phyloP scores from a whole-genome alignment of 164 flowering plant genomes.

The Nymphaea thermarum region DNA sequence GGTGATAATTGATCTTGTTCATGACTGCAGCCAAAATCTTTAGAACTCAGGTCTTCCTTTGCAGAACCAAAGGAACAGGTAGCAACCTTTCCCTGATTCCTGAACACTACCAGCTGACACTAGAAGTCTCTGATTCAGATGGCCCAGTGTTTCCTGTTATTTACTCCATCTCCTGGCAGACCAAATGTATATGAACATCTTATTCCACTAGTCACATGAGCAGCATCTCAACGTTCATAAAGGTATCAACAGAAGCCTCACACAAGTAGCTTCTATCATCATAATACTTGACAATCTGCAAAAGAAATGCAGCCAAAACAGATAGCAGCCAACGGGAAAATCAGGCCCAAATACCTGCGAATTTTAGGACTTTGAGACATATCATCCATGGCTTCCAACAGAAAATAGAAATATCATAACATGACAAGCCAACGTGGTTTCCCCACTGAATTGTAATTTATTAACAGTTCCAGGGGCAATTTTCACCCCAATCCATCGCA shows the following conservation, averaged over 20 bases:
- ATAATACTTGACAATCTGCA: neutral
- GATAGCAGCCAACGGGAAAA: too few relatives aligned
- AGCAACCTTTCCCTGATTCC: constrained; percentile 60
- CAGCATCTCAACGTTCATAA: constrained; percentile 8
- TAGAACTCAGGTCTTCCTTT: constrained; percentile 30
- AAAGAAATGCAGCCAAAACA: neutral
- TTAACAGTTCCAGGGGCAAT: too few relatives aligned
- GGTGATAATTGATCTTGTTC: constrained; percentile 40
- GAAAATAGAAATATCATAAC: too few relatives aligned
- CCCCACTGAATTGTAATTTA: too few relatives aligned
- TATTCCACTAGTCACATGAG: constrained; percentile 38
- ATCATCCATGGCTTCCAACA: too few relatives aligned
- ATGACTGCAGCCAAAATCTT: constrained; percentile 19
- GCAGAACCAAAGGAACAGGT: constrained; percentile 59
- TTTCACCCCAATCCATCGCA: too few relatives aligned
- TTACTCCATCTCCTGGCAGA: constrained; percentile 64
- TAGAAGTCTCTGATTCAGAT: constrained; percentile 51
- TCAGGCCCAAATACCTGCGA: too few relatives aligned
- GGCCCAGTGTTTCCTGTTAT: constrained; percentile 54
- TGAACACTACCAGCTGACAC: constrained; percentile 65
- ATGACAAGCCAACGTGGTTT: too few relatives aligned
- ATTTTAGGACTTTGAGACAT: too few relatives aligned
- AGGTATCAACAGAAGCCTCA: constrained; percentile 1
- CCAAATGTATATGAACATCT: constrained; percentile 46
- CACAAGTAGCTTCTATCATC: neutral